Evolutionary conservation across 1,139 yeast genomes (phyloP).

Genomic region (Pichia sp.): DNA sequence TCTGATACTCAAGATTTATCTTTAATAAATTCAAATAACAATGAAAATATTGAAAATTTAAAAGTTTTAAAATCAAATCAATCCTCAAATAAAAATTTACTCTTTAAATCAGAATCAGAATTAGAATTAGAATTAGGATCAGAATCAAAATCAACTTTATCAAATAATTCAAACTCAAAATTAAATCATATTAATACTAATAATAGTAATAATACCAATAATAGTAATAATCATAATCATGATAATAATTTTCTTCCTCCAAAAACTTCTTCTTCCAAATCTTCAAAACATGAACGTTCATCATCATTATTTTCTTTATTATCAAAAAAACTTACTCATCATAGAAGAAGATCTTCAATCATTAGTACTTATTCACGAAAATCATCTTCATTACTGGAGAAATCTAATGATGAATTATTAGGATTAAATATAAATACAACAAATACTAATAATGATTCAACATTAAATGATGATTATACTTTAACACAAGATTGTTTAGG

Average conservation of each 20-base stretch:
- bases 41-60: background rate
- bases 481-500: conserved; percentile 24
- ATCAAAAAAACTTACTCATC: conserved; percentile 23
- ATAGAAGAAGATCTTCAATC: conserved; percentile 22
- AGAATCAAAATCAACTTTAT: conserved; percentile 2
- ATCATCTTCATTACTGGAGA: conserved; percentile 18
- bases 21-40: background rate
- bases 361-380: conserved; percentile 13
- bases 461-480: conserved; percentile 24
- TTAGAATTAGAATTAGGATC: background rate
- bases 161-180: conserved; percentile 1
- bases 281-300: conserved; percentile 21
- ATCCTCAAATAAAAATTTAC: too few species aligned
- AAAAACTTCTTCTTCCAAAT: background rate
- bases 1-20: too few species aligned
- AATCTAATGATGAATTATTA: conserved; percentile 25
- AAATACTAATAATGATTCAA: conserved; percentile 17
- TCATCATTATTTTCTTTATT: conserved; percentile 24
- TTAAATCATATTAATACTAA: too few species aligned
- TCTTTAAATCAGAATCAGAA: too few species aligned
- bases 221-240: too few species aligned
- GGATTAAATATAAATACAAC: conserved; percentile 14
- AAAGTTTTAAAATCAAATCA: background rate
- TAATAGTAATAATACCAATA: too few species aligned
- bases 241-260: too few species aligned